These are phyloP conservation scores for Aspergillus sp. DNA, from an alignment of 2,329 filamentous ascomycete genomes.

Conservation along the genomic window DNA sequence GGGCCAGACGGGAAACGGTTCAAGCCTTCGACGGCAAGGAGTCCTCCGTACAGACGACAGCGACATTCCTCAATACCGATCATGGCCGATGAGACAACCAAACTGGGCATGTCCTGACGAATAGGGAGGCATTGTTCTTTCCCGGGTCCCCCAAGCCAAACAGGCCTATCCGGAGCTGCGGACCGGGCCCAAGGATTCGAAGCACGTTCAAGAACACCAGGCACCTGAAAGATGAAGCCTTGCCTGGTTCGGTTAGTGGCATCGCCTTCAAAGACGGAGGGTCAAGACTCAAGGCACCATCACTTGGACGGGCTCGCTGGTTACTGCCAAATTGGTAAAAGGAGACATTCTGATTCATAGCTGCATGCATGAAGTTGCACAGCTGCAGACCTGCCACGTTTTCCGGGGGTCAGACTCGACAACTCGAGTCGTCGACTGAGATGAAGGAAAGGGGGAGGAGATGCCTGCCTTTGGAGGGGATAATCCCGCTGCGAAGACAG, in stretches of 20 bases:
- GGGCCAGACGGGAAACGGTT: constrained; percentile 2
- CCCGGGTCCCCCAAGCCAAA: background rate
- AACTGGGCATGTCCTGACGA: background rate
- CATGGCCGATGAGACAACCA: background rate
- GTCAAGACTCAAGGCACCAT: background rate
- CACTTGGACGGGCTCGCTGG: background rate
- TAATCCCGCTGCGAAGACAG: background rate
- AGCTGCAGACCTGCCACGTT: constrained; percentile 10
- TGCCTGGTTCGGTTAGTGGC: constrained; percentile 8
- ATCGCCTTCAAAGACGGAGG: background rate
- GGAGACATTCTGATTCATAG: background rate
- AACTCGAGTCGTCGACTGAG: background rate
- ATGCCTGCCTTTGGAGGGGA: background rate
- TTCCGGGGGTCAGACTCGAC: constrained; percentile 7
- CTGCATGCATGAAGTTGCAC: constrained; percentile 9
- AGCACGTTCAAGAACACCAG: background rate
- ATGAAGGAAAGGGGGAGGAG: background rate
- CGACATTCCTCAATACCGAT: too few species aligned
- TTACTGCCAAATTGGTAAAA: background rate
- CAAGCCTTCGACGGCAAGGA: background rate
- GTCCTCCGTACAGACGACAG: too few species aligned
- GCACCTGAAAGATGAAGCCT: background rate
- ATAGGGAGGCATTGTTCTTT: background rate
- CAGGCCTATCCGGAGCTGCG: constrained; percentile 1
- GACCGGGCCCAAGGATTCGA: background rate